Conservation (phyloP, 306 rosid genomes). For the Cicer yamashitae region DNA sequence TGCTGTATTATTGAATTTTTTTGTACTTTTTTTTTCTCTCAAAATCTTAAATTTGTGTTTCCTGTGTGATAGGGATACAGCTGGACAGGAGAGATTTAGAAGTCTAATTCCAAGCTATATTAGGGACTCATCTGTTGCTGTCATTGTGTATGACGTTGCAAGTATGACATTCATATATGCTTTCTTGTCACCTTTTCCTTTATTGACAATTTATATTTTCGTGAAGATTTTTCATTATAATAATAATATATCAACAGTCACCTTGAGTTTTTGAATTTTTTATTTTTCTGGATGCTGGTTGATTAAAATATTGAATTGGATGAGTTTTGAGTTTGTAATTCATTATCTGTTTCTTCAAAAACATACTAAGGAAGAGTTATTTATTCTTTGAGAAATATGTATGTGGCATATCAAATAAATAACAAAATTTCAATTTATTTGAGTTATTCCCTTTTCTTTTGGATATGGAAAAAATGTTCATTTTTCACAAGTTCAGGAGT, state of each 20-base stretch:
- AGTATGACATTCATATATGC: conserved; percentile 51
- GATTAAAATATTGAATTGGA: conserved; percentile 15
- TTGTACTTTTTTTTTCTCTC: conserved; percentile 1
- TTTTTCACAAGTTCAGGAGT: conserved; percentile 21
- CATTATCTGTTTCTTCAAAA: conserved; percentile 25
- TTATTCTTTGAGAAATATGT: conserved; percentile 17
- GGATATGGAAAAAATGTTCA: conserved; percentile 25
- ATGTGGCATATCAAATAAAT: background rate
- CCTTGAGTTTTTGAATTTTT: background rate
- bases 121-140: conserved; percentile 73
- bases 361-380: conserved; percentile 12
- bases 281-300: background rate
- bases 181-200: conserved; percentile 31
- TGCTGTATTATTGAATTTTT: background rate
- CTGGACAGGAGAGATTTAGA: conserved; percentile 74
- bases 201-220: conserved; percentile 32
- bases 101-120: conserved; percentile 75
- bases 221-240: conserved; percentile 11
- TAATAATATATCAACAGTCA: conserved; percentile 7
- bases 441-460: conserved; percentile 20
- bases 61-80: conserved; percentile 60
- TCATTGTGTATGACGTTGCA: conserved; percentile 66
- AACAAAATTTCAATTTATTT: background rate
- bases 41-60: conserved; percentile 20
- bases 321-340: conserved; percentile 28